phyloP scores from a whole-genome alignment of 1,284 basidiomycete genomes.

The Cerrena zonata region DNA sequence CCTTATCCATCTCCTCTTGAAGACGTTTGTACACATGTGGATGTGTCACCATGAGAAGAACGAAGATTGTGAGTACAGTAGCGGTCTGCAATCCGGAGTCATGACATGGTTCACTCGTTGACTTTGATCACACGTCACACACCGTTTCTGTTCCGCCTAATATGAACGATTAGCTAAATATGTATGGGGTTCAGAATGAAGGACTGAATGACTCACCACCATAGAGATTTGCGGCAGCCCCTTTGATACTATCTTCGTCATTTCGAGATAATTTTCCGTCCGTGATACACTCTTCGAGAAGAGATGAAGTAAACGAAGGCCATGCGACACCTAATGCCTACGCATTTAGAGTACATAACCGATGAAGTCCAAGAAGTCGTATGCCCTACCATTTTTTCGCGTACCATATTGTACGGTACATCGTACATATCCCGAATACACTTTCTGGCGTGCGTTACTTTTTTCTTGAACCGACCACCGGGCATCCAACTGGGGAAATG shows the following conservation, averaged over 20 bases:
- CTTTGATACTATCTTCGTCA: conserved; percentile 53
- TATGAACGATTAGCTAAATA: too few relatives aligned
- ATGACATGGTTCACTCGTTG: too few relatives aligned
- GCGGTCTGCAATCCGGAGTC: conserved; percentile 40
- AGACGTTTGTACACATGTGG: conserved; percentile 46
- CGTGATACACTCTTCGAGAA: conserved; percentile 32
- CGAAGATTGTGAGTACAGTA: conserved; percentile 39
- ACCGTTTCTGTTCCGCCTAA: too few relatives aligned
- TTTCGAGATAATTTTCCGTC: conserved; percentile 14
- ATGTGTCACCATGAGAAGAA: conserved; percentile 46
- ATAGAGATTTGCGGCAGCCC: conserved; percentile 48
- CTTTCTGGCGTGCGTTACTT: conserved; percentile 35
- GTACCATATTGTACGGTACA: conserved; percentile 49
- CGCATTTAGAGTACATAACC: background rate
- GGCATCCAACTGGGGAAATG: conserved; percentile 53
- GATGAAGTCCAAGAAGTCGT: background rate
- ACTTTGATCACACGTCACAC: too few relatives aligned
- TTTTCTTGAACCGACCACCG: conserved; percentile 49
- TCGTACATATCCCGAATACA: conserved; percentile 39
- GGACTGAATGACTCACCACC: conserved; percentile 24
- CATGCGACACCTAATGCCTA: background rate
- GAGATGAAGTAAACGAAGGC: conserved; percentile 7
- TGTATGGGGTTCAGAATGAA: background rate
- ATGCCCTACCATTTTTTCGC: conserved; percentile 39
- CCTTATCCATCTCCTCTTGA: conserved; percentile 49